Evolutionary conservation across 768 basidiomycete species (phyloP), one percentile per base, ranked within the genome.

Genomic region (Leccinellum albellum): DNA sequence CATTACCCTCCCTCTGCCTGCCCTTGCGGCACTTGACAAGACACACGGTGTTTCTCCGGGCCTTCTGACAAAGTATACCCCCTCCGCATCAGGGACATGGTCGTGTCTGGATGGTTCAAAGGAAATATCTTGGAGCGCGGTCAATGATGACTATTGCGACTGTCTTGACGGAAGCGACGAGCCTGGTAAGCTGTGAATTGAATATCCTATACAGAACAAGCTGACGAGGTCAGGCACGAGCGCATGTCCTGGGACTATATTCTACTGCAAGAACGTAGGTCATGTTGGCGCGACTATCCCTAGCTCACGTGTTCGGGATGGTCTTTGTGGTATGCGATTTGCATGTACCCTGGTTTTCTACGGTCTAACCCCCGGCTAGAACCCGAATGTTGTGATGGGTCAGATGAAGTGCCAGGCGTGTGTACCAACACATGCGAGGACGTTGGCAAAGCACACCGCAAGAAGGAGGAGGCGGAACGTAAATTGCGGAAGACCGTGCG

Each of bases 111-210:
- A 94, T 64, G 88, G 87, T 21, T 86, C 84, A 0, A 87, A 86
- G 66, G 79, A 83, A 59, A 91, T 98, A 61, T 75, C 86, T 2
- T 93, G 87, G 86, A 73, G 76, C 32, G 85, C 89, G 20, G 86
- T 97, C 24, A 97, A 98, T 70, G 92, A 98, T 67, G 94, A 98
- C 72, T 93, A 86, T 65, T 98, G 94, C 67, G 94, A 98, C 74
- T 98, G 94, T 68, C 78, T 79, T 29, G 94, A 97, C 66, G 94
- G 94, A n/a, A 94, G 89, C 61, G 94, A 98, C 62, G 94, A 98
- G 70, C 94, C 94, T 70, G 94, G 94, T 87, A 49, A 54, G 63
- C 31, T 40, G 56, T 48, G 37, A 40, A 50, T 40, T 12, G 21
- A 62, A 44, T 56, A 47, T 53, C 2, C 15, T 28, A 60, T 53